Conservation (phyloP, 202 grass and related monocot species). For the Zoysia matrella region DNA sequence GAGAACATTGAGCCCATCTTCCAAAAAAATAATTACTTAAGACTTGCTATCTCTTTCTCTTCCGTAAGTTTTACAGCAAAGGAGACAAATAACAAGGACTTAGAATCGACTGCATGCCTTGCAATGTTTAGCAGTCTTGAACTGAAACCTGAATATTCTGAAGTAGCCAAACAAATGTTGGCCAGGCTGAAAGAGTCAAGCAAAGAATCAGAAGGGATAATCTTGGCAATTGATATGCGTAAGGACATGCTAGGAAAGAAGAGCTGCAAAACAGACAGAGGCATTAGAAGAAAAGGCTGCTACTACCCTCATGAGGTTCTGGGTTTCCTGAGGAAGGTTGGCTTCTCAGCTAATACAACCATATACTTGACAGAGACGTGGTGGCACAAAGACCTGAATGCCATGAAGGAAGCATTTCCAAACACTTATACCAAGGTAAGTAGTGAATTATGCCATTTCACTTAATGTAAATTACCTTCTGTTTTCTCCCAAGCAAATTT, state of each 20-base stretch:
- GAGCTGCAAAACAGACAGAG: slow-evolving; percentile 59
- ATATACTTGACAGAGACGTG: slow-evolving; percentile 92
- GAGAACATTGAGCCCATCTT: slow-evolving; percentile 76
- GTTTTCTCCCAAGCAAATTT: neutral
- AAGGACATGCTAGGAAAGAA: slow-evolving; percentile 78
- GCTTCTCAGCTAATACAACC: slow-evolving; percentile 69
- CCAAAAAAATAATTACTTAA: slow-evolving; percentile 74
- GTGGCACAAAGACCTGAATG: slow-evolving; percentile 80
- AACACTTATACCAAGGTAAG: slow-evolving; percentile 93
- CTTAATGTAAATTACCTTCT: neutral
- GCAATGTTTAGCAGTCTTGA: slow-evolving; percentile 81
- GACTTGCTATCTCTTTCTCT: slow-evolving; percentile 69
- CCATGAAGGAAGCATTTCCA: slow-evolving; percentile 79
- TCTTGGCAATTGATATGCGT: slow-evolving; percentile 71
- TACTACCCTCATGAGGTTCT: slow-evolving; percentile 77
- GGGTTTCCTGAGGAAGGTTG: slow-evolving; percentile 75
- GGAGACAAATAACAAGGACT: slow-evolving; percentile 58
- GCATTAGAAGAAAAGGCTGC: slow-evolving; percentile 72
- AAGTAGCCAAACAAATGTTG: slow-evolving; percentile 68
- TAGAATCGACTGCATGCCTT: slow-evolving; percentile 76
- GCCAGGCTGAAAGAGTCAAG: slow-evolving; percentile 72
- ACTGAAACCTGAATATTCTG: slow-evolving; percentile 64
- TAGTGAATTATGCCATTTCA: slow-evolving; percentile 1
- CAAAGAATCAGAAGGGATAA: slow-evolving; percentile 54
- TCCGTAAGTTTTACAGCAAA: slow-evolving; percentile 73